A percentile compares a stretch with the other conserved stretches of the same genome.
phyloP scores from a whole-genome alignment of 1,139 yeast genomes.

The Tardiomyces digboiensis region DNA sequence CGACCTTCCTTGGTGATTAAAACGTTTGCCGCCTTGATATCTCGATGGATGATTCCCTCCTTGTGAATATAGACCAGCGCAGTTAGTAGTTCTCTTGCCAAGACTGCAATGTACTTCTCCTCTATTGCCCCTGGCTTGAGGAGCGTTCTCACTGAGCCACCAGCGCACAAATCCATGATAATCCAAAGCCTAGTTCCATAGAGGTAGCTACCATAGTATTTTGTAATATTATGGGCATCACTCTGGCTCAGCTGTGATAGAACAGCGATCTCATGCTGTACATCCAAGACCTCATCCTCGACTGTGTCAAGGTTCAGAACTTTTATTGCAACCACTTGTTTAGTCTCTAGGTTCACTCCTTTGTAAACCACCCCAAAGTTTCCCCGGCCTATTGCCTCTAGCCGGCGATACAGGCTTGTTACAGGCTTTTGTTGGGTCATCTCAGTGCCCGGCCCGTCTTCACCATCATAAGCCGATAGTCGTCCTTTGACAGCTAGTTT shows the following conservation, averaged over 20 bases:
- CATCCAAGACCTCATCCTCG: constrained; percentile 91
- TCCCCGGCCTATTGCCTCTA: constrained; percentile 92
- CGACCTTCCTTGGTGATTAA: constrained; percentile 82
- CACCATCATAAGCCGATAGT: too few species aligned
- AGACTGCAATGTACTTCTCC: constrained; percentile 72
- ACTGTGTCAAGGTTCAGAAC: constrained; percentile 87
- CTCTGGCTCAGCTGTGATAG: constrained; percentile 71
- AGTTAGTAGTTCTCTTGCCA: constrained; percentile 67
- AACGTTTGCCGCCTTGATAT: constrained; percentile 92
- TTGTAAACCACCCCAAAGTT: constrained; percentile 96
- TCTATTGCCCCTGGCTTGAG: constrained; percentile 84
- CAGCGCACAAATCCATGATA: constrained; percentile 96
- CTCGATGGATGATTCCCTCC: constrained; percentile 90
- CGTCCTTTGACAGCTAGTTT: too few species aligned
- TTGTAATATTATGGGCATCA: constrained; percentile 71
- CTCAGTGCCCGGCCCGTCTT: too few species aligned
- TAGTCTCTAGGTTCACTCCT: constrained; percentile 50
- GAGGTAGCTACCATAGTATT: constrained; percentile 81
- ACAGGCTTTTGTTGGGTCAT: not conserved
- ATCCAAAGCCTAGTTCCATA: constrained; percentile 92
- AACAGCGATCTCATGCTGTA: constrained; percentile 87
- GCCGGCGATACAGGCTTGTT: constrained; percentile 45
- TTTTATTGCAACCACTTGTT: constrained; percentile 84
- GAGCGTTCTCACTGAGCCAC: constrained; percentile 86
- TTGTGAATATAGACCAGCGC: constrained; percentile 80